These are phyloP conservation scores for Cryptosporidium xiaoi DNA, from an alignment of 169 alveolate species.

Conservation along the genomic window DNA sequence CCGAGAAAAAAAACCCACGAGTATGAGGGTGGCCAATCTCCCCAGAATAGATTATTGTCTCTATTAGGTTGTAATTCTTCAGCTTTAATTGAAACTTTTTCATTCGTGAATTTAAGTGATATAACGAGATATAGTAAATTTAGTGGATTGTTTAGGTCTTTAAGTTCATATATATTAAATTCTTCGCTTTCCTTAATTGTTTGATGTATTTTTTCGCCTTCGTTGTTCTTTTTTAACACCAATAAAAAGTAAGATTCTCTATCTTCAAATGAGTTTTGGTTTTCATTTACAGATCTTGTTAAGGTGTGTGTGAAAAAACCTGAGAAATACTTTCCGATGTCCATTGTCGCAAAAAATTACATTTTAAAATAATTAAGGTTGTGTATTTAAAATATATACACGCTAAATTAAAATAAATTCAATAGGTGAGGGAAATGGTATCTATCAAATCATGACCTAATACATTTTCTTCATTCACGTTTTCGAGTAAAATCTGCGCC, in stretches of 20 bases:
- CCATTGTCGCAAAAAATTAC: slow-evolving; percentile 33
- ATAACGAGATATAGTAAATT: slow-evolving; percentile 35
- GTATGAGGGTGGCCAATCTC: slow-evolving; percentile 74
- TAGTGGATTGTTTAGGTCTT: slow-evolving; percentile 7
- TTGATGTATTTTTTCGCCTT: slow-evolving; percentile 30
- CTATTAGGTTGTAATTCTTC: slow-evolving; percentile 64
- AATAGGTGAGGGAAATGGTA: too few species aligned
- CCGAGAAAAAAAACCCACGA: slow-evolving; percentile 74
- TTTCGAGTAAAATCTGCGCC: too few species aligned
- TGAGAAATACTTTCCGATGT: slow-evolving; percentile 52
- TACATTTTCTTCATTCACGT: too few species aligned
- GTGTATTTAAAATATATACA: too few species aligned
- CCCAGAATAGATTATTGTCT: slow-evolving; percentile 62
- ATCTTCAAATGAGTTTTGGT: slow-evolving; percentile 65
- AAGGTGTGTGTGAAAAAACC: slow-evolving; percentile 59
- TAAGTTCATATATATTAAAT: slow-evolving; percentile 51
- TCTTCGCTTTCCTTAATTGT: slow-evolving; percentile 39
- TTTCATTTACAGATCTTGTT: slow-evolving; percentile 66
- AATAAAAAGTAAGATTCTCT: slow-evolving; percentile 70
- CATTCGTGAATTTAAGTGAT: slow-evolving; percentile 52
- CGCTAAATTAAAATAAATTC: too few species aligned
- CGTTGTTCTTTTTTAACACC: slow-evolving; percentile 24
- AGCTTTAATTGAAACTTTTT: slow-evolving; percentile 38
- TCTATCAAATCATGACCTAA: too few species aligned
- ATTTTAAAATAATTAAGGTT: background rate